These are phyloP conservation scores for Aspergillus sparsus DNA, from an alignment of 495 filamentous ascomycete genomes.

Conservation along the genomic window DNA sequence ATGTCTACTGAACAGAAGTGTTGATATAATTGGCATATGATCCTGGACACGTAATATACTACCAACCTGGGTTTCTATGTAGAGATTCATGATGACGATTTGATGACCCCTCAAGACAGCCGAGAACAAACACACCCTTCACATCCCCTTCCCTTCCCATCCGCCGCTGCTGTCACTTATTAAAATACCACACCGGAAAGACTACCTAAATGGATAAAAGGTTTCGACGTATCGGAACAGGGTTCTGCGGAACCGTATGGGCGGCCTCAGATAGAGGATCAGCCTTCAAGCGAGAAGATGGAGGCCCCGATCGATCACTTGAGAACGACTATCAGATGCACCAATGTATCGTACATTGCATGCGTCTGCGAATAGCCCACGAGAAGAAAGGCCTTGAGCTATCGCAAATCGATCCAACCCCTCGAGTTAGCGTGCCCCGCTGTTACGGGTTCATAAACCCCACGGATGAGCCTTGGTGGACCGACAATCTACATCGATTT, in stretches of 20 bases:
- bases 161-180: too few relatives aligned
- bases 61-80: too few relatives aligned
- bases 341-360: conserved; percentile 19
- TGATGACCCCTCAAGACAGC: too few relatives aligned
- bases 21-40: too few relatives aligned
- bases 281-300: conserved; percentile 42
- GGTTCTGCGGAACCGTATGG: conserved; percentile 37
- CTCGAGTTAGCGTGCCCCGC: conserved; percentile 23
- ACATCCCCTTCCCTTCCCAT: too few relatives aligned
- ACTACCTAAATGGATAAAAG: not conserved
- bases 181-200: too few relatives aligned
- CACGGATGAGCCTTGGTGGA: conserved; percentile 36
- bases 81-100: too few relatives aligned
- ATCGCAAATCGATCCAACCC: not conserved
- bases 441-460: conserved; percentile 28
- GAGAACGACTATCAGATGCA: conserved; percentile 41
- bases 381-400: not conserved
- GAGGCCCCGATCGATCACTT: conserved; percentile 34
- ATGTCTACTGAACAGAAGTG: too few relatives aligned
- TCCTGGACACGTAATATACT: too few relatives aligned
- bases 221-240: conserved; percentile 23
- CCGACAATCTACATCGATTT: conserved; percentile 27
- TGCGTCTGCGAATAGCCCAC: conserved; percentile 1
- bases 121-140: too few relatives aligned
- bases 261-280: conserved; percentile 17